Percentiles rank a stretch among this genome's conserved stretches.
Evolutionary conservation across 1,284 basidiomycete genomes (phyloP).

Genomic region (Rhizoctonia solani): DNA sequence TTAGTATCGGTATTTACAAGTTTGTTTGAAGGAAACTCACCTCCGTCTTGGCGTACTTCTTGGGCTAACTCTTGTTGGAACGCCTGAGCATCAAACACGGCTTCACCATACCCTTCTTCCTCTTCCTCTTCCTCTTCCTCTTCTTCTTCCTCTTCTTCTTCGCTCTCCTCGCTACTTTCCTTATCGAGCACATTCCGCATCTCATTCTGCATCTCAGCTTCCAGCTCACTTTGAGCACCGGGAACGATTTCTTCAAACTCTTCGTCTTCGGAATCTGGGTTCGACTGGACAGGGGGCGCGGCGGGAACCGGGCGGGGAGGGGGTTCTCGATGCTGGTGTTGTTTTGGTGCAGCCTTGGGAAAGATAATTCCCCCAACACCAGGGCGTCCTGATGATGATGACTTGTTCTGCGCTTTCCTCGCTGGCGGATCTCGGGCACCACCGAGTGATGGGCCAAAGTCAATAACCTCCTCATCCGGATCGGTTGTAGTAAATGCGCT

Average conservation of each 20-base stretch:
- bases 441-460: conserved; percentile 29
- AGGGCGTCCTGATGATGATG: conserved; percentile 22
- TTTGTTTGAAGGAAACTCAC: background rate
- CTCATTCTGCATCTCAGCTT: conserved; percentile 11
- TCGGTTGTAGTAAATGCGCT: conserved; percentile 18
- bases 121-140: conserved; percentile 8
- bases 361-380: conserved; percentile 21
- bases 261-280: background rate
- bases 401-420: conserved; percentile 18
- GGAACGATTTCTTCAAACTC: conserved; percentile 18
- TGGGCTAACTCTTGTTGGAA: conserved; percentile 12
- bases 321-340: conserved; percentile 8
- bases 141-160: conserved; percentile 9
- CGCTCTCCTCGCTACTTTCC: conserved; percentile 1
- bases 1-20: background rate
- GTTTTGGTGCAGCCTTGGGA: conserved; percentile 18
- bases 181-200: no score
- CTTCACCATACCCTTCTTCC: background rate
- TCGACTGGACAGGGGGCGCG: background rate
- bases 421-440: conserved; percentile 5
- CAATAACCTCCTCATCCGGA: conserved; percentile 23
- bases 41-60: conserved; percentile 2
- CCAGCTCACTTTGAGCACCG: background rate
- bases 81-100: conserved; percentile 7
- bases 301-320: conserved; percentile 6